A percentile compares a stretch with the other conserved stretches of the same genome.
phyloP scores from a whole-genome alignment of 345 rosid genomes.

The Citrus mangshanensis region DNA sequence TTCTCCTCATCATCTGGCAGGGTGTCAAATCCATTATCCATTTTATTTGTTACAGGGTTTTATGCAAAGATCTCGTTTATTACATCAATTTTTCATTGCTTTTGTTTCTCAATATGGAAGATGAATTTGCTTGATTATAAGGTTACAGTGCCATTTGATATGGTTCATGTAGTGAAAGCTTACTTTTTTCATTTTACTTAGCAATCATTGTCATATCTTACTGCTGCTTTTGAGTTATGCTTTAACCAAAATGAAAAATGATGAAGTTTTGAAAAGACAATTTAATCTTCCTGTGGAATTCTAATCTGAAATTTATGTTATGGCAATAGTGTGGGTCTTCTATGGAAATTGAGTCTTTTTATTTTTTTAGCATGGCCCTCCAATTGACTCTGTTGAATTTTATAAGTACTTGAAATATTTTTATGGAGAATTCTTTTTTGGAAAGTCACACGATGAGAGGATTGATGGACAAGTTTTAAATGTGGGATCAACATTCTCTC shows the following conservation, averaged over 20 bases:
- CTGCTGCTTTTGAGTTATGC: neutral
- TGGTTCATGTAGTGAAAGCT: neutral
- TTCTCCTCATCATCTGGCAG: neutral
- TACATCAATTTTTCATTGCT: neutral
- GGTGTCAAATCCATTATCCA: neutral
- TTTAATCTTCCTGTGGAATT: neutral
- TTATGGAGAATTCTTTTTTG: neutral
- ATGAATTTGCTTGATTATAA: neutral
- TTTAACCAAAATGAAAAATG: neutral
- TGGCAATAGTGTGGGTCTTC: neutral
- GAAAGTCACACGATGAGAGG: neutral
- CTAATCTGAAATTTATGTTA: neutral
- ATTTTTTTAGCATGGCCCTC: neutral
- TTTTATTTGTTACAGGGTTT: neutral
- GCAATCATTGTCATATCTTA: neutral
- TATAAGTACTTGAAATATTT: neutral
- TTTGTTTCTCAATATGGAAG: neutral
- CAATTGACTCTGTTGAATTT: neutral
- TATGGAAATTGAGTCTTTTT: neutral
- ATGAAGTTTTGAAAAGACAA: neutral
- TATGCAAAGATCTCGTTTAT: neutral
- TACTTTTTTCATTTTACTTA: neutral
- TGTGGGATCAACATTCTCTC: no score
- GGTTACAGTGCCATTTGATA: neutral
- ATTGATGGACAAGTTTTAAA: neutral